Evolutionary conservation across 352 stramenopile genomes (phyloP).

Genomic region (Bremia lactucae): DNA sequence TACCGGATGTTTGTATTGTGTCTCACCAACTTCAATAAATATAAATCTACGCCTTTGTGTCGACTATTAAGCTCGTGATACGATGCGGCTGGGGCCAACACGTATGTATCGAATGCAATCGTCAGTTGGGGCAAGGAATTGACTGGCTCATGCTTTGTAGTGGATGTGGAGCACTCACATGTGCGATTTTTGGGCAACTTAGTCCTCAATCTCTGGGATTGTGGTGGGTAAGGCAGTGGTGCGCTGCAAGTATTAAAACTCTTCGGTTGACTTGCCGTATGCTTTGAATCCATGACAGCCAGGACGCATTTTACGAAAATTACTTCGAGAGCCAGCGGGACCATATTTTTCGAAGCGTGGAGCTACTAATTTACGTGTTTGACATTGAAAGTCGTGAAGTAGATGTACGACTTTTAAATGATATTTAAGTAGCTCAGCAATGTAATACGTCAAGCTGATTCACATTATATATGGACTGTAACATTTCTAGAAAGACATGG

Average conservation of each 20-base stretch:
- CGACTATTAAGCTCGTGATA: conserved; percentile 83
- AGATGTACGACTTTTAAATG: conserved; percentile 29
- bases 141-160: conserved; percentile 23
- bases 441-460: no score
- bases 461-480: no score
- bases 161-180: conserved; percentile 88
- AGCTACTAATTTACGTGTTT: conserved; percentile 98
- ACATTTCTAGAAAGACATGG: conserved; percentile 95
- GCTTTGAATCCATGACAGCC: conserved; percentile 34
- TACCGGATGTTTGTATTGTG: conserved; percentile 7
- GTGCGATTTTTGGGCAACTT: conserved; percentile 96
- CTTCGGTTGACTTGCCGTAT: conserved; percentile 1
- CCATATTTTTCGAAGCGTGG: conserved; percentile 98
- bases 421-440: no score
- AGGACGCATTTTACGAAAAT: conserved; percentile 98
- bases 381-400: conserved; percentile 92
- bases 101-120: no score
- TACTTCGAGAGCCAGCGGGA: conserved; percentile 99
- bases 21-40: background rate
- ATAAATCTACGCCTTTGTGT: background rate
- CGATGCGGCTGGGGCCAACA: conserved; percentile 93
- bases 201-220: conserved; percentile 99
- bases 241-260: background rate
- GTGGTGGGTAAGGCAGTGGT: conserved; percentile 75
- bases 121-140: background rate